Base-by-base conservation (phyloP, 2,329 filamentous ascomycete genomes). In the Diaporthe helianthi region DNA sequence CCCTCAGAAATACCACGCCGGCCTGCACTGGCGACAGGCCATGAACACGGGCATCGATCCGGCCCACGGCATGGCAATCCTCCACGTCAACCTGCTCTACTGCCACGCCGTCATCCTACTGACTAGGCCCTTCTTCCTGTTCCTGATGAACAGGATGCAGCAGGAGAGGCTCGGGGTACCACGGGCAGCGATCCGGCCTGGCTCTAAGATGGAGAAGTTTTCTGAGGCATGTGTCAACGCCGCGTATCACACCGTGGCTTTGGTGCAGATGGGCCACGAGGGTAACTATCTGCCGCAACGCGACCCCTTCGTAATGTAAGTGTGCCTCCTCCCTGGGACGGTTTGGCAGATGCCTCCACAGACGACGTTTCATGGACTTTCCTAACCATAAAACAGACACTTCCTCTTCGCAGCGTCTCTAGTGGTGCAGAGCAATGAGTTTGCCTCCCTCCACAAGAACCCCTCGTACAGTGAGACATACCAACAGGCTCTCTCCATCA, bases 41-140 rank as follows among this genome's bases (percentile, higher is more conserved):
- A 78, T 79, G 7, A 78, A 79, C 38, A 79, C 79, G 2, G 78
- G 78, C 36, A 75, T 77, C 29, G 75, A 79, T 46, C 79, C 83
- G n/a, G 80, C 81, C 24, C 81, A 87, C 70, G 84, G 85, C 4
- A 84, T 90, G 41, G 85, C 87, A 4, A 84, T 89, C n/a, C 77
- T 91, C 7, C 89, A 91, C 72, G 80, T 86, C 69, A 89, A 90
- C 70, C 79, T 91, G 29, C 80, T 90, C 44, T 87, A 90, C 69
- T 86, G 84, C 67, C 88, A 91, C 74, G 87, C 87, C 0, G 84
- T 90, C 51, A 84, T 91, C 31, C 80, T 92, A 0, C 82, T 92
- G 1, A 89, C 87, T 1, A 82, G 89, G 33, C 89, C 90, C 0
- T 91, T 91, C 75, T 89, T 91, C 69, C 78, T 90, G 17, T 86